A percentile compares a stretch with the other conserved stretches of the same genome.
phyloP scores from a whole-genome alignment of 1,284 basidiomycete species.

The Puccinia triticina region DNA sequence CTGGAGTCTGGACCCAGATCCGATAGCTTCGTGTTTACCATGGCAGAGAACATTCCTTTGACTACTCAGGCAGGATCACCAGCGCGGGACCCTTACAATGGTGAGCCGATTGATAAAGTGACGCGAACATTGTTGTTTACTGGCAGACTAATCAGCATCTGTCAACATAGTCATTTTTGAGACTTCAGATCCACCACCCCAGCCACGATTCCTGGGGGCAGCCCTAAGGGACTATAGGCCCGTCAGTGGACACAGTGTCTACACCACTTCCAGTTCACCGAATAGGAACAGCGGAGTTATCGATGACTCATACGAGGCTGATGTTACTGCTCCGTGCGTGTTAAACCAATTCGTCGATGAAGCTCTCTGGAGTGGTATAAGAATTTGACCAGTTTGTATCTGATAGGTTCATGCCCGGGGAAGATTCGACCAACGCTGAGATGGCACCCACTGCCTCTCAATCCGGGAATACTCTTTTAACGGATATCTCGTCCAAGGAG shows the following conservation, averaged over 20 bases:
- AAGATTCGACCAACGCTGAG: not conserved
- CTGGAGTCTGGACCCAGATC: not conserved
- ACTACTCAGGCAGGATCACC: not conserved
- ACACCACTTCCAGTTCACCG: constrained; percentile 12
- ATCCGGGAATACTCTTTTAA: no score
- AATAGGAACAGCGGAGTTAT: not conserved
- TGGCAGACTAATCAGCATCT: not conserved
- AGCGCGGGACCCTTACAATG: not conserved
- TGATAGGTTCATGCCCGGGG: constrained; percentile 4
- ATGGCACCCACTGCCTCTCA: not conserved
- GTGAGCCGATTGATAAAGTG: not conserved
- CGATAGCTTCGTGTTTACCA: not conserved
- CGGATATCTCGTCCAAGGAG: not conserved
- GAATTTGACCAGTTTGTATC: not conserved
- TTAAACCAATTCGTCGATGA: not conserved
- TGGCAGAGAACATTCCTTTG: constrained; percentile 18
- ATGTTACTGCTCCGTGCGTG: constrained; percentile 21
- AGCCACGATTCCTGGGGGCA: constrained; percentile 16
- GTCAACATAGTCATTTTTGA: constrained; percentile 12
- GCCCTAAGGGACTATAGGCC: constrained; percentile 44
- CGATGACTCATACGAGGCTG: constrained; percentile 14
- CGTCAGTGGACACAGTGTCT: constrained; percentile 32
- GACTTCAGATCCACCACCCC: not conserved
- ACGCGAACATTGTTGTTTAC: not conserved
- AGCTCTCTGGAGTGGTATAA: not conserved